A percentile compares a stretch with the other conserved stretches of the same genome.
These are phyloP conservation scores for Candida ortonii DNA, from an alignment of 805 yeast species.

Conservation along the genomic window DNA sequence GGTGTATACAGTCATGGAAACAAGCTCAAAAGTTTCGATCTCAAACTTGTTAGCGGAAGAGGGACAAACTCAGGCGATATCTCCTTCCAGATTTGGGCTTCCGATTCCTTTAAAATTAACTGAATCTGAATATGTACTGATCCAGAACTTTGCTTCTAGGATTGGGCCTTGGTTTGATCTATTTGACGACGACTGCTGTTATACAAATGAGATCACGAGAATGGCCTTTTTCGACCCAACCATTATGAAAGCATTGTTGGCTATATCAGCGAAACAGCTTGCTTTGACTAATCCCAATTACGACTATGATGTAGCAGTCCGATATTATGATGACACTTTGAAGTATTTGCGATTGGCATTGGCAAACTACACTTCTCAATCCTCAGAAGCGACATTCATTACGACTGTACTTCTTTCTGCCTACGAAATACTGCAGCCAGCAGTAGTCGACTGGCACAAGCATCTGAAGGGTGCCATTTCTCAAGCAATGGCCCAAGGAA, in stretches of 20 bases:
- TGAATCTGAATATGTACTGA: conserved; percentile 4
- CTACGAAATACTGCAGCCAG: conserved; percentile 14
- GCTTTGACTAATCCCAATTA: conserved; percentile 10
- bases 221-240: conserved; percentile 13
- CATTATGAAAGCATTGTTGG: conserved; percentile 11
- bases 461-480: conserved; percentile 13
- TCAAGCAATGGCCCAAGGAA: conserved; percentile 9
- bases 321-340: conserved; percentile 12
- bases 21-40: too few species aligned
- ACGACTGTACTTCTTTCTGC: conserved; percentile 13
- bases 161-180: conserved; percentile 15
- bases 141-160: conserved; percentile 10
- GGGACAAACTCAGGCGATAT: too few species aligned
- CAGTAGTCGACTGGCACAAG: conserved; percentile 15
- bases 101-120: conserved; percentile 3
- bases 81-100: too few species aligned
- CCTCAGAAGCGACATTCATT: conserved; percentile 9
- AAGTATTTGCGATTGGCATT: conserved; percentile 6
- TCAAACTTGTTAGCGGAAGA: too few species aligned
- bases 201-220: conserved; percentile 8
- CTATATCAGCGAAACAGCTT: conserved; percentile 14
- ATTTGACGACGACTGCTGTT: conserved; percentile 9
- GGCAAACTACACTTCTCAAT: conserved; percentile 4
- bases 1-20: too few species aligned
- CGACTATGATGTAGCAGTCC: conserved; percentile 11